These are phyloP conservation scores for Didymella keratinophila DNA, from an alignment of 2,329 filamentous ascomycete genomes.

Conservation along the genomic window DNA sequence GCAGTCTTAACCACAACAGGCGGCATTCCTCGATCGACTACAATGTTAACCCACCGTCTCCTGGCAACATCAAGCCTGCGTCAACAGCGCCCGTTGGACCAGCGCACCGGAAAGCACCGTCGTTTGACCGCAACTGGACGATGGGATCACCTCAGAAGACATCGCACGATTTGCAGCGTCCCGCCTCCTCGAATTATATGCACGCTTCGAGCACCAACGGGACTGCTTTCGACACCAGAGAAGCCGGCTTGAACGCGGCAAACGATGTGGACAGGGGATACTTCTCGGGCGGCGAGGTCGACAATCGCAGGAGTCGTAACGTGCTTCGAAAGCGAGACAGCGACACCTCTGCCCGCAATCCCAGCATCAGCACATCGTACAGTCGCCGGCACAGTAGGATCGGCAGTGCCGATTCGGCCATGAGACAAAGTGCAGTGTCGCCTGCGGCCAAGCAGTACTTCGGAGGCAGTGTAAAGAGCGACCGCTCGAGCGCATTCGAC, in stretches of 20 bases:
- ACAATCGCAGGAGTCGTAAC: conserved; percentile 74
- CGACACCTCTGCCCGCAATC: conserved; percentile 70
- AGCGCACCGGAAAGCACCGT: conserved; percentile 63
- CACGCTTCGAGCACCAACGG: conserved; percentile 44
- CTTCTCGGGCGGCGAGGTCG: conserved; percentile 87
- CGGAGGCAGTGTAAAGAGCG: conserved; percentile 53
- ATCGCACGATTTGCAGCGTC: conserved; percentile 38
- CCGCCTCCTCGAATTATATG: conserved; percentile 46
- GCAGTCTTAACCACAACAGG: conserved; percentile 82
- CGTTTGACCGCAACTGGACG: conserved; percentile 67
- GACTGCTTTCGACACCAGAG: conserved; percentile 36
- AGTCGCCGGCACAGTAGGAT: conserved; percentile 76
- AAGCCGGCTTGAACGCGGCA: conserved; percentile 45
- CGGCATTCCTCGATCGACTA: conserved; percentile 89
- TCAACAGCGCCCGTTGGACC: conserved; percentile 31
- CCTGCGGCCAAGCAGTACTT: conserved; percentile 74
- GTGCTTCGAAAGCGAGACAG: conserved; percentile 77
- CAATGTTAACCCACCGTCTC: conserved; percentile 50
- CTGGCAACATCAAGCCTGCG: conserved; percentile 34
- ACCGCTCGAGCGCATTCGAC: conserved; percentile 59
- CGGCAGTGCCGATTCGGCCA: conserved; percentile 78
- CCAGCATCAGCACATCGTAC: conserved; percentile 75
- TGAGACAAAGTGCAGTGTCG: conserved; percentile 65
- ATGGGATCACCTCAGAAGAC: conserved; percentile 53
- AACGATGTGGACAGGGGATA: conserved; percentile 85